Conservation (phyloP, 164 flowering plant genomes). For the Liriodendron chinense region DNA sequence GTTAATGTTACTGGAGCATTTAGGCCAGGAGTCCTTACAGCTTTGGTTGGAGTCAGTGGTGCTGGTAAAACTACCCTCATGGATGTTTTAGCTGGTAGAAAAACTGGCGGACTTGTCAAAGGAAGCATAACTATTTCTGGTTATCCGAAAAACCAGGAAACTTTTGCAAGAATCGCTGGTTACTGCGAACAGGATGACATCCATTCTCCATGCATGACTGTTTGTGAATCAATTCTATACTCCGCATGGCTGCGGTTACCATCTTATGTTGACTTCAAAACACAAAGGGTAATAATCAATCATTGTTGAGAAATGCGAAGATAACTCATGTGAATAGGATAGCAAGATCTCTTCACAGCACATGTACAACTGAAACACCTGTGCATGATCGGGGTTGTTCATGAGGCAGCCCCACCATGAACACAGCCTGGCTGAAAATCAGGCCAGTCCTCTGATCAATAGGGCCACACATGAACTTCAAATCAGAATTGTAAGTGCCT, state of each 20-base stretch:
- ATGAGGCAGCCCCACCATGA: no score
- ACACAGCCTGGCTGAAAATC: no score
- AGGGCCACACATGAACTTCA: not conserved
- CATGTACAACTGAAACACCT: no score
- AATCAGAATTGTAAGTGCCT: no score
- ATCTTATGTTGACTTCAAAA: constrained; percentile 62
- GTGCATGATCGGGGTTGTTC: no score
- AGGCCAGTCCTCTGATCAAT: not conserved
- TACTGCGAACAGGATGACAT: constrained; percentile 98
- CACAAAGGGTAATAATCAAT: constrained; percentile 57
- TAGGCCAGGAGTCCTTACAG: constrained; percentile 95
- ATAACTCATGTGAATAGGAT: not conserved
- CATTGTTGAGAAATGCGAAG: not conserved
- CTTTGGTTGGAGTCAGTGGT: constrained; percentile 97
- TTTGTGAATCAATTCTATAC: constrained; percentile 80
- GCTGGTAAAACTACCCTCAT: constrained; percentile 99
- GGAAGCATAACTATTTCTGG: constrained; percentile 81
- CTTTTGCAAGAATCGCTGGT: constrained; percentile 96
- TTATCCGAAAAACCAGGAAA: constrained; percentile 90
- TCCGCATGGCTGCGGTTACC: constrained; percentile 97
- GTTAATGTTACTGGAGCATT: constrained; percentile 92
- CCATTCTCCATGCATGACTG: constrained; percentile 96
- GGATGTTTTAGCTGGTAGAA: constrained; percentile 98
- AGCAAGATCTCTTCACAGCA: not conserved
- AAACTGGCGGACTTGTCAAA: constrained; percentile 92